A percentile compares a stretch with the other conserved stretches of the same genome.
phyloP scores from a whole-genome alignment of 257 asterid species.

The Solanum chilense region DNA sequence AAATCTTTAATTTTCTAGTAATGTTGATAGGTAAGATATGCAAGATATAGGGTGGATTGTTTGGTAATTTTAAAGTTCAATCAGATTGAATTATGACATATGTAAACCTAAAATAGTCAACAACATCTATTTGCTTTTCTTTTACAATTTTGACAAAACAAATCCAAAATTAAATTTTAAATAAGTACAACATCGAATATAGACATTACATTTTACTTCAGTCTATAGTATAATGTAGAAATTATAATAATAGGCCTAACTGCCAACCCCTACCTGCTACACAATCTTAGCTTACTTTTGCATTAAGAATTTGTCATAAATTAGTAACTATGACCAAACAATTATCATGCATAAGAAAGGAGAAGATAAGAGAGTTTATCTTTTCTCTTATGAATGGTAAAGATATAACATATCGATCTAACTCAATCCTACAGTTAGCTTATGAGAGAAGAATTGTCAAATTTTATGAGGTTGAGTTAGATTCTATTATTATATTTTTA shows the following conservation, averaged over 20 bases:
- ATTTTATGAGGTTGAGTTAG: not conserved
- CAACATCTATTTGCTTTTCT: not conserved
- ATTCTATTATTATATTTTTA: too few relatives aligned
- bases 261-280: not conserved
- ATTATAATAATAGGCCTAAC: not conserved
- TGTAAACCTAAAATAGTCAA: not conserved
- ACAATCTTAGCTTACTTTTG: not conserved
- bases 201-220: not conserved
- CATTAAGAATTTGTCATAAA: not conserved
- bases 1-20: not conserved
- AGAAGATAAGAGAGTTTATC: not conserved
- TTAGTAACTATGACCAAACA: not conserved
- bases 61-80: not conserved
- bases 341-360: not conserved
- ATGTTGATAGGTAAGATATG: not conserved
- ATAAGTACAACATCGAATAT: not conserved
- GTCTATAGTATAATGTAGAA: not conserved
- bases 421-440: not conserved
- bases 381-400: too few relatives aligned
- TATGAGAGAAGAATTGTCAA: fast-evolving
- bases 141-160: not conserved
- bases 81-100: not conserved
- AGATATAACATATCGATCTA: not conserved
- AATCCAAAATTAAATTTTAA: not conserved
- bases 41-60: not conserved